Evolutionary conservation across 164 flowering plant genomes (phyloP), one percentile per base, ranked within the genome.

Genomic region (Chimonanthus salicifolius): DNA sequence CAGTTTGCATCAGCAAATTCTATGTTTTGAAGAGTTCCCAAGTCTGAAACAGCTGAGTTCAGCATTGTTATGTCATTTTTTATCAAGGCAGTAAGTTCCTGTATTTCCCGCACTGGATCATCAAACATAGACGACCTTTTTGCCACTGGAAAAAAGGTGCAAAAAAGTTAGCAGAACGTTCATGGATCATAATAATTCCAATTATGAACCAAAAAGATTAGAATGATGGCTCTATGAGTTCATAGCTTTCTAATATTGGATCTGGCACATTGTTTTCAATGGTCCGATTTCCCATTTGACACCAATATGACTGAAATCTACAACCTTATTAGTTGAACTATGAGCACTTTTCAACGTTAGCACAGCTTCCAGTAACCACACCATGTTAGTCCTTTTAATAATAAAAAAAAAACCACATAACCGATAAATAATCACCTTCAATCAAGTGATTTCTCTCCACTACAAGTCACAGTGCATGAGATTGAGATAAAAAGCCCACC

Each of bases 51-150:
- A 43, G 97, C 89, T 49, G 78, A 51, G 70, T 90, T 88, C 64
- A 90, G 77, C n/a, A 89, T 79, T 2, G 92, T 87, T 49, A 91
- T 90, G 60, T 94, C 95, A 67, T 84, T 83, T 78, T 87, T 91
- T 71, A 91, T 87, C 81, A 94, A 71, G 33, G 83, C 84, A 72
- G 92, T 94, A 43, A 94, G 77, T 79, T 91, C 92, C 74, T 94
- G 90, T 74, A 89, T 91, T 80, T 94, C 93, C 84, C 80, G 74
- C 10, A 80, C 84, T 0, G 92, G 96, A 82, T 94, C 98, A 76
- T 94, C 85, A 58, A 94, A 94, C 84, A 94, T 88, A 3, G 98
- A 94, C 43, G 96, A 90, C 82, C 81, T 89, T 74, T 90, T 94
- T 13, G 93, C 88, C 85, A 92, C 97, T 90, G 87, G 75, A 79